Evolutionary conservation across 176 grass and related monocot species (phyloP), one percentile per base, ranked within the genome.

Genomic region (Musa schizocarpa): DNA sequence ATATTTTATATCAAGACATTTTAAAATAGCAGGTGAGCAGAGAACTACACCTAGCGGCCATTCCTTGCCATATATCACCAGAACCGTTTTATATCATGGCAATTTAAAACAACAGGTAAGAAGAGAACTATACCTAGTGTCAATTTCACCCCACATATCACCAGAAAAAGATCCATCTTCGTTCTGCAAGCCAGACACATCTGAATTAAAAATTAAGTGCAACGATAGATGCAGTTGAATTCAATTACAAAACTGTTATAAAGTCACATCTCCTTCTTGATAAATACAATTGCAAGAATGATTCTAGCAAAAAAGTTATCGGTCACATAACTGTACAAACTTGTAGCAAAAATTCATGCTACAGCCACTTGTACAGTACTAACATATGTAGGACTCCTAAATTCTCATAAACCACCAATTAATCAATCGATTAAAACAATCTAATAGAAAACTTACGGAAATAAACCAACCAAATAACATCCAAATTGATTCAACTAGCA

Each of bases 131-230:
- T 76, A 91, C 94, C 90, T 89, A 75, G 88, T 94, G 66, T 94
- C 90, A 61, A 86, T 74, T 87, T 98, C 95, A 64, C 90, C 95
- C 95, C 90, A 99, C 22, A 91, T 86, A 86, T 99, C 95, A 76
- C 90, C 90, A 82, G 95, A 90, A 79, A 99, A 99, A 11, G 90
- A 99, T 21, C 95, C 95, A 83, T 99, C 86, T 75, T 94, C 88
- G 48, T 91, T 99, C 54, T 91, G 88, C 77, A 94, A 88, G 48
- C 86, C 76, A 23, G 82, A 83, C 11, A 91, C 81, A 82, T 99
- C 90, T 99, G 54, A 14, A 51, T 78, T 51, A 9, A 53, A 17
- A 43, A 74, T 83, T 80, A 89, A 76, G 81, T 76, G 80, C 78
- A 84, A 87, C 86, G 92, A 52, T 16, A 76, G 22, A 56, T 54